Evolutionary conservation across 306 rosid species (phyloP), one percentile per base, ranked within the genome.

Genomic region (Inga oerstediana): DNA sequence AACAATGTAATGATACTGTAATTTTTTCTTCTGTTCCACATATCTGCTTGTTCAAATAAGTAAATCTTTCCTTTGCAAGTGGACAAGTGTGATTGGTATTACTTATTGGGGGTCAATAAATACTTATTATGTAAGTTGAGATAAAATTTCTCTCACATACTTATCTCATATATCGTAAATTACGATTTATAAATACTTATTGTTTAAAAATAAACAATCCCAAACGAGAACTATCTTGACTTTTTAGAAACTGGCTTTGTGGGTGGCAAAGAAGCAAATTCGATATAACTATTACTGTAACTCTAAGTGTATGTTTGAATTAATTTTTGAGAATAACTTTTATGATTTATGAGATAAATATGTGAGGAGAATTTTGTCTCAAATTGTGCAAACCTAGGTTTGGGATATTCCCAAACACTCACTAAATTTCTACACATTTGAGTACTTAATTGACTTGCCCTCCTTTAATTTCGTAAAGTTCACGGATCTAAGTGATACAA

Each of bases 1-100:
- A 69, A 56, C 70, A 46, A 78, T 24, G 72, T 64, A 39, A 69
- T 43, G 72, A 69, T 75, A 52, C 64, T 77, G 82, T 82, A 24
- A 56, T 83, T 32, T 45, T 41, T 59, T 43, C 44, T 24, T 4
- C 0, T 62, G 35, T 62, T 41, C 19, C 43, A 52, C 37, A 37
- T 37, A 15, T 22, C 45, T 44, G 75, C 17, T 59, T 77, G 61
- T 59, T 41, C 59, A 69, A 81, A 44, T 72, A 62, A 73, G 58
- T 37, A 15, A 75, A 62, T 79, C 62, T 64, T 41, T 72, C 52
- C 49, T n/a, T 44, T 8, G 11, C 30, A 27, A 27, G 30, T 27
- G 30, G 0, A 27, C 30, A 27, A 27, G 30, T 27, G 30, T 27
- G 30, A 0, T 27, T 27, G 30, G 30, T 27, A 27, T 27, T 27